Evolutionary conservation across 1,284 basidiomycete genomes (phyloP).

Genomic region (Blastosporella zonata): DNA sequence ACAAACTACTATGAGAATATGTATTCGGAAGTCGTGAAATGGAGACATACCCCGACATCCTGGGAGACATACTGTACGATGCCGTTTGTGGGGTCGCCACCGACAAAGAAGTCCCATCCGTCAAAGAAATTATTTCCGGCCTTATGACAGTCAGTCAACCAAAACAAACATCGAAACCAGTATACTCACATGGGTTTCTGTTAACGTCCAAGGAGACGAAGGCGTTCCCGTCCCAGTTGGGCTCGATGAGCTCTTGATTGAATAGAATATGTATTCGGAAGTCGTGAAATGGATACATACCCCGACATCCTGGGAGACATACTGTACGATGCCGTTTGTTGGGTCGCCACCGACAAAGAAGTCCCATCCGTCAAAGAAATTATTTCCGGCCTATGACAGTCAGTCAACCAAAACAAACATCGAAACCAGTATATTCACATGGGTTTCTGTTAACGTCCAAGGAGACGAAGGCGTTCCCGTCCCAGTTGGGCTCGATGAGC

Average conservation of each 20-base stretch:
- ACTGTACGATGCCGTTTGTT: constrained; percentile 58
- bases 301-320: neutral
- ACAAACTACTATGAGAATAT: constrained; percentile 7
- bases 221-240: constrained; percentile 20
- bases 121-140: constrained; percentile 72
- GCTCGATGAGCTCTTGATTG: constrained; percentile 19
- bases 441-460: constrained; percentile 36
- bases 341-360: constrained; percentile 76
- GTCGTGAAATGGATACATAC: no score
- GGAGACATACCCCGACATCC: constrained; percentile 47
- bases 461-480: constrained; percentile 27
- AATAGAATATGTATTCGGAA: no score
- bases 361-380: constrained; percentile 80
- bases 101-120: constrained; percentile 75
- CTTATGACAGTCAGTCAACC: constrained; percentile 31
- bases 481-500: constrained; percentile 20
- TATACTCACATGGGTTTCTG: constrained; percentile 33
- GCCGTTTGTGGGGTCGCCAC: constrained; percentile 25
- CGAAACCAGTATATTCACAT: constrained; percentile 26
- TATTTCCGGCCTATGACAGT: constrained; percentile 47
- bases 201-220: constrained; percentile 36
- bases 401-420: constrained; percentile 3
- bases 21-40: constrained; percentile 12
- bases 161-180: neutral
- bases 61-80: constrained; percentile 55